These are phyloP conservation scores for Phanerochaete sordida DNA, from an alignment of 768 basidiomycete species.

Conservation along the genomic window DNA sequence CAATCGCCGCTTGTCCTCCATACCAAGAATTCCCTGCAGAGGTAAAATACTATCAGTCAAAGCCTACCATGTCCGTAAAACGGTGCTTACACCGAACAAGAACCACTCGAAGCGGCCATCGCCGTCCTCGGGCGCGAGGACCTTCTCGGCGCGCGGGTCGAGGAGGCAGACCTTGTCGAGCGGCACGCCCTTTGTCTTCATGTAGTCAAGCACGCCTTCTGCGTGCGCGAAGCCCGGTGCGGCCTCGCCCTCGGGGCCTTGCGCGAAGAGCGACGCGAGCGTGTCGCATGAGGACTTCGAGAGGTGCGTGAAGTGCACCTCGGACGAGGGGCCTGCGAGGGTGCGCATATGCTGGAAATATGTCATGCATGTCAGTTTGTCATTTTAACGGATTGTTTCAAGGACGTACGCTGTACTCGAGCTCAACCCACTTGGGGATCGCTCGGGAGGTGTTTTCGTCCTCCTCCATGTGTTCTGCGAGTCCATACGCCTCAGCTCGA, in stretches of 20 bases:
- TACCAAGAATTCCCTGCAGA: constrained; percentile 71
- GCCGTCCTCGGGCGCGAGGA: constrained; percentile 73
- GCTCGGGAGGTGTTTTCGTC: constrained; percentile 73
- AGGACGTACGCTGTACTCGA: constrained; percentile 76
- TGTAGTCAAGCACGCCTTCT: constrained; percentile 54
- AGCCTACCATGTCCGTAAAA: no score
- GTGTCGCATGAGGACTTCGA: constrained; percentile 65
- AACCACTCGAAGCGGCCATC: constrained; percentile 80
- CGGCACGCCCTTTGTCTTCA: constrained; percentile 39
- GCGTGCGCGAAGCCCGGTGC: constrained; percentile 46
- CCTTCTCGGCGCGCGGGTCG: constrained; percentile 81
- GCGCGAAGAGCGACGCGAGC: constrained; percentile 36
- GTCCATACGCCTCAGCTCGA: not conserved
- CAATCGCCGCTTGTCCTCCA: not conserved
- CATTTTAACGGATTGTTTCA: not conserved
- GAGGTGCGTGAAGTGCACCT: constrained; percentile 83
- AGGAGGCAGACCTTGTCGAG: constrained; percentile 79
- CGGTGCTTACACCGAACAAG: constrained; percentile 73
- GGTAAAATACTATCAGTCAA: no score
- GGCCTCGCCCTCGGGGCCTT: constrained; percentile 9
- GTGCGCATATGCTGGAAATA: constrained; percentile 77
- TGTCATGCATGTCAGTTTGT: no score
- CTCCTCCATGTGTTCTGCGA: constrained; percentile 88
- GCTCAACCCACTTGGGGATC: constrained; percentile 85
- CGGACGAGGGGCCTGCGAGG: constrained; percentile 60